A percentile compares a stretch with the other conserved stretches of the same genome.
These are phyloP conservation scores for Cyphellophora europaea DNA, from an alignment of 2,329 filamentous ascomycete species.

Conservation along the genomic window DNA sequence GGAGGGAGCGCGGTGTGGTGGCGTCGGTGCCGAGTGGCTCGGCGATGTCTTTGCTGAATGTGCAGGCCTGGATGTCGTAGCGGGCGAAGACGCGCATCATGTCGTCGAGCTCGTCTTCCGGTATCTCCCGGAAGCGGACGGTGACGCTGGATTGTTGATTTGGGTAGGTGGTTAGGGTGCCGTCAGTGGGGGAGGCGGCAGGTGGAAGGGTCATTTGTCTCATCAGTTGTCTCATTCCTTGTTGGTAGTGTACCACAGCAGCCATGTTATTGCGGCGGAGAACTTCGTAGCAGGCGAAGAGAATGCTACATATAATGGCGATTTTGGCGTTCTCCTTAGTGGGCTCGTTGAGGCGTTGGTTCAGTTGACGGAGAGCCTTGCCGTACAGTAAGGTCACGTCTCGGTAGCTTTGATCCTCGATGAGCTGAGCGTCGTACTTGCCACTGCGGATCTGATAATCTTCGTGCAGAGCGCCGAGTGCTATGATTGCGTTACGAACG, in stretches of 20 bases:
- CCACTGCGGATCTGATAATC: slow-evolving; percentile 19
- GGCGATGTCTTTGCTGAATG: slow-evolving; percentile 17
- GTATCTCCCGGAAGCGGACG: slow-evolving; percentile 14
- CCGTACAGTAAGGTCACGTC: slow-evolving; percentile 50
- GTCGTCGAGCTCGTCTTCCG: slow-evolving; percentile 18
- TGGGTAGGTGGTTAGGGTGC: slow-evolving; percentile 6
- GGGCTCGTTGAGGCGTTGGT: slow-evolving; percentile 33
- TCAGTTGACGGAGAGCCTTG: slow-evolving; percentile 44
- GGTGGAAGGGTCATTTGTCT: slow-evolving; percentile 17
- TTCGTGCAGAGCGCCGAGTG: slow-evolving; percentile 58
- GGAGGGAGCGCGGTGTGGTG: slow-evolving; percentile 10
- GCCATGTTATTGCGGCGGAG: slow-evolving; percentile 22
- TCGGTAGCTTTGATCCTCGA: slow-evolving; percentile 42
- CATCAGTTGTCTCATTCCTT: slow-evolving; percentile 19
- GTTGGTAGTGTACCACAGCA: slow-evolving; percentile 20
- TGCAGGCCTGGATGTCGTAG: slow-evolving; percentile 21
- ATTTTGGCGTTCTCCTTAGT: slow-evolving; percentile 39
- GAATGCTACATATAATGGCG: slow-evolving; percentile 54
- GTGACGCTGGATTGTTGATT: slow-evolving; percentile 2
- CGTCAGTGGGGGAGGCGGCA: slow-evolving; percentile 3
- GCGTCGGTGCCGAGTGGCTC: slow-evolving; percentile 11
- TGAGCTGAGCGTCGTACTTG: slow-evolving; percentile 23
- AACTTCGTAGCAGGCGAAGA: slow-evolving; percentile 57
- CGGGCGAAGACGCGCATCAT: slow-evolving; percentile 19
- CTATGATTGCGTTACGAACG: slow-evolving; percentile 57